These are phyloP conservation scores for Neurospora sp. DNA, from an alignment of 2,329 filamentous ascomycete genomes.

Conservation along the genomic window DNA sequence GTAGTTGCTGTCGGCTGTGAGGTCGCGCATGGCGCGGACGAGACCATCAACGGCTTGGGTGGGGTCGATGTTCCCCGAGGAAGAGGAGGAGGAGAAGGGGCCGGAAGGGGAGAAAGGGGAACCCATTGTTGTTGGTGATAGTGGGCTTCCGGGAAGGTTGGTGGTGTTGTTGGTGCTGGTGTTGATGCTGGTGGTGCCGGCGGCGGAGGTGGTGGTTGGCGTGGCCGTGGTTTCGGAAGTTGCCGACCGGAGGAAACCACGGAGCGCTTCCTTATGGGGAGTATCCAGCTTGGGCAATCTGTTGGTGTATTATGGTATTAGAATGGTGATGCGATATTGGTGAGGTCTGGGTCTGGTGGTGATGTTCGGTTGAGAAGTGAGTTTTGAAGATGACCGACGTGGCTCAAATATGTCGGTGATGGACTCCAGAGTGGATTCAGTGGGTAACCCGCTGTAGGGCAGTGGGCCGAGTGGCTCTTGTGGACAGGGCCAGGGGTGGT, in stretches of 20 bases:
- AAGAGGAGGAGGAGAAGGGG: neutral
- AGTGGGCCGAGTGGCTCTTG: neutral
- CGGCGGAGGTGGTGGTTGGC: neutral
- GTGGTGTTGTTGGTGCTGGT: neutral
- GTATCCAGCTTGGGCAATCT: neutral
- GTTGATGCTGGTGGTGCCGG: neutral
- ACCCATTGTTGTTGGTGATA: neutral
- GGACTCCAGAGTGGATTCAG: neutral
- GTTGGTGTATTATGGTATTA: neutral
- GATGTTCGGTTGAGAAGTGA: neutral
- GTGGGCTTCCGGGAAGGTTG: neutral
- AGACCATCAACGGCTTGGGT: conserved; percentile 22
- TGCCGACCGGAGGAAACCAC: neutral
- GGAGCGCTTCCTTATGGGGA: neutral
- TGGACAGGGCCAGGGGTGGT: neutral
- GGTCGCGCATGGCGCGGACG: conserved; percentile 24
- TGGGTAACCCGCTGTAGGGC: neutral
- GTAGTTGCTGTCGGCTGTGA: conserved; percentile 25
- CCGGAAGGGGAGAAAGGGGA: neutral
- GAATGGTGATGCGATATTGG: neutral
- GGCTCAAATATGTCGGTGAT: neutral
- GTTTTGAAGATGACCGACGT: neutral
- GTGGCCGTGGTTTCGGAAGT: neutral
- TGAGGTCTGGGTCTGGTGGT: neutral
- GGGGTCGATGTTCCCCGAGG: conserved; percentile 9